A percentile compares a stretch with the other conserved stretches of the same genome.
Evolutionary conservation across 495 filamentous ascomycete genomes (phyloP).

Genomic region (Penicillium pulvis): DNA sequence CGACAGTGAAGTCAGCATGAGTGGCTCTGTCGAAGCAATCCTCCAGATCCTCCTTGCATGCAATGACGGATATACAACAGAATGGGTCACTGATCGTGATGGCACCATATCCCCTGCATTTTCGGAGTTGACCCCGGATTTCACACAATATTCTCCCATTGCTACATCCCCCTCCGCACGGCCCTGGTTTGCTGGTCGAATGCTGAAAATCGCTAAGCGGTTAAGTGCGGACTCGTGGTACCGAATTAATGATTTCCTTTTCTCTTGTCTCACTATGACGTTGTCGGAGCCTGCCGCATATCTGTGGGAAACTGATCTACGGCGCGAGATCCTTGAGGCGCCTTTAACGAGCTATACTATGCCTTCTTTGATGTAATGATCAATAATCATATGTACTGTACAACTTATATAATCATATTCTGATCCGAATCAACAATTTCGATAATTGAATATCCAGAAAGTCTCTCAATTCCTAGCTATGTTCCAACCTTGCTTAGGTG

Average conservation of each 20-base stretch:
- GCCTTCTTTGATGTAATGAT: constrained; percentile 24
- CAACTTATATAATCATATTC: neutral
- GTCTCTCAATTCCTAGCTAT: too few species aligned
- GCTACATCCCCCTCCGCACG: constrained; percentile 31
- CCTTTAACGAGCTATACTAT: constrained; percentile 41
- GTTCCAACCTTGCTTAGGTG: too few species aligned
- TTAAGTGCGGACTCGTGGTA: constrained; percentile 37
- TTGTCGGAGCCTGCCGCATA: constrained; percentile 20
- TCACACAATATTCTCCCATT: constrained; percentile 33
- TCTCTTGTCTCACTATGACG: constrained; percentile 38
- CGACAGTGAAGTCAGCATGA: constrained; percentile 41
- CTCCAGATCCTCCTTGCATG: constrained; percentile 44
- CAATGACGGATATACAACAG: constrained; percentile 27
- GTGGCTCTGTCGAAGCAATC: constrained; percentile 40
- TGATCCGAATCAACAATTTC: too few species aligned
- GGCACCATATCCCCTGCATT: neutral
- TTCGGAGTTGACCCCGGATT: constrained; percentile 25
- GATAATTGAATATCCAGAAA: too few species aligned
- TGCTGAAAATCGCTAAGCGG: constrained; percentile 47
- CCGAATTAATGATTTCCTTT: constrained; percentile 34
- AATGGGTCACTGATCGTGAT: neutral
- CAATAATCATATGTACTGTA: neutral
- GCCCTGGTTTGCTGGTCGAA: constrained; percentile 45
- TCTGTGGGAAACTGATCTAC: constrained; percentile 36
- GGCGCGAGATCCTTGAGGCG: constrained; percentile 38